These are phyloP conservation scores for Fusarium nelsonii DNA, from an alignment of 2,329 filamentous ascomycete genomes.

Conservation along the genomic window DNA sequence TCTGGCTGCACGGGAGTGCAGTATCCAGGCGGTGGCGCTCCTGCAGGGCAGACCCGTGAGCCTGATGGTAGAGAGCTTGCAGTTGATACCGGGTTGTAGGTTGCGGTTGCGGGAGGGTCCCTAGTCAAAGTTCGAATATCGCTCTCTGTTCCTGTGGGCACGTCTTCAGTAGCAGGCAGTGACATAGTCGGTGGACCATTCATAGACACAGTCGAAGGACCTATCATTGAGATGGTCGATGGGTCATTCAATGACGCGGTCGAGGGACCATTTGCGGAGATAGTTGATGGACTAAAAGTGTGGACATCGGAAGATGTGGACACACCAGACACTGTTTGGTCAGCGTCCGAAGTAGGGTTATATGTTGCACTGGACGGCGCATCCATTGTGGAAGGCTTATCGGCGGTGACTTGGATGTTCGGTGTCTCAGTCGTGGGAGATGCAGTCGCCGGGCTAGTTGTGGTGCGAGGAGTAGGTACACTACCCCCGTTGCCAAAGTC, in stretches of 20 bases:
- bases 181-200: neutral
- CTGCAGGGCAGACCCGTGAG: slow-evolving; percentile 2
- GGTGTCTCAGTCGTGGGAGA: rapidly evolving
- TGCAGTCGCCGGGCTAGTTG: rapidly evolving
- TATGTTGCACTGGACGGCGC: neutral
- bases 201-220: too few species aligned
- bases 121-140: rapidly evolving
- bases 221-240: too few species aligned
- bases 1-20: slow-evolving; percentile 1
- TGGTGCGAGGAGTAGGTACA: neutral
- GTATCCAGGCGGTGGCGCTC: slow-evolving; percentile 10
- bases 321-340: neutral
- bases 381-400: neutral
- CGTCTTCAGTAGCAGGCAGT: neutral
- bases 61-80: neutral
- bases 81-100: neutral
- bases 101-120: neutral
- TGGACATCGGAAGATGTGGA: neutral
- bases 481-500: slow-evolving; percentile 10
- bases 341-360: neutral
- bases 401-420: neutral
- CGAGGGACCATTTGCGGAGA: neutral
- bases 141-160: neutral
- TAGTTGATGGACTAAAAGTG: neutral
- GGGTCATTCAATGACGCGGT: neutral